Evolutionary conservation across 2,329 filamentous ascomycete species (phyloP).

Genomic region (Cercospora beticola): DNA sequence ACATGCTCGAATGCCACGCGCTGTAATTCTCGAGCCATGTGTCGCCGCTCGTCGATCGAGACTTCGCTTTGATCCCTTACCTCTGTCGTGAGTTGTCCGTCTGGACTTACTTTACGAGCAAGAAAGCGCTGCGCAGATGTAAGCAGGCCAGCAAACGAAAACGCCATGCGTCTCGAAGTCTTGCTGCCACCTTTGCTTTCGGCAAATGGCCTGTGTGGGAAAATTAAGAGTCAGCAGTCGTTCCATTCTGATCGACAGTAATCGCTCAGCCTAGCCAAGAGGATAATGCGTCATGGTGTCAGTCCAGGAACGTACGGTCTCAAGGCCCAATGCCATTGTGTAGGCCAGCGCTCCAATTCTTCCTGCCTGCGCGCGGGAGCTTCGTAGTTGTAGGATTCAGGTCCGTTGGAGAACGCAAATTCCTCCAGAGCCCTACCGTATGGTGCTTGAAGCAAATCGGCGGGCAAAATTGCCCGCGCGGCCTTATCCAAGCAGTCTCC

Average conservation of each 20-base stretch:
- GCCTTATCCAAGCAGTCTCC: constrained; percentile 89
- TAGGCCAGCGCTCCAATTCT: constrained; percentile 48
- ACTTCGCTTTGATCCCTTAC: constrained; percentile 44
- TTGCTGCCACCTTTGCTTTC: constrained; percentile 47
- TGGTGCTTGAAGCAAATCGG: constrained; percentile 63
- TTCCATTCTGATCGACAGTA: neutral
- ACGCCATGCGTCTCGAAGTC: constrained; percentile 54
- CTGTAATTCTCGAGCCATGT: constrained; percentile 73
- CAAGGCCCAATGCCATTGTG: constrained; percentile 65
- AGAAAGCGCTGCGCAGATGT: constrained; percentile 63
- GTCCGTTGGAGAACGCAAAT: constrained; percentile 67
- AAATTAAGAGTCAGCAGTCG: neutral
- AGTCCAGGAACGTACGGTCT: constrained; percentile 43
- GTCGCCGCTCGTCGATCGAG: constrained; percentile 60
- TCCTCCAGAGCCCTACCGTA: constrained; percentile 77
- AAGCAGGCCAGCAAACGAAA: constrained; percentile 72
- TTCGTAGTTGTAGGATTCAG: constrained; percentile 54
- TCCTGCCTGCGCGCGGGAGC: constrained; percentile 62
- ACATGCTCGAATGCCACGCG: constrained; percentile 84
- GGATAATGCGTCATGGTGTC: neutral
- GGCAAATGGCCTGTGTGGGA: constrained; percentile 54
- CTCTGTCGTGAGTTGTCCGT: constrained; percentile 35
- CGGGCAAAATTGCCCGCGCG: constrained; percentile 72
- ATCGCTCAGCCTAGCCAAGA: neutral
- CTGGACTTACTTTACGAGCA: constrained; percentile 31